phyloP scores from a whole-genome alignment of 805 yeast genomes.

The Wickerhamomyces bovis region DNA sequence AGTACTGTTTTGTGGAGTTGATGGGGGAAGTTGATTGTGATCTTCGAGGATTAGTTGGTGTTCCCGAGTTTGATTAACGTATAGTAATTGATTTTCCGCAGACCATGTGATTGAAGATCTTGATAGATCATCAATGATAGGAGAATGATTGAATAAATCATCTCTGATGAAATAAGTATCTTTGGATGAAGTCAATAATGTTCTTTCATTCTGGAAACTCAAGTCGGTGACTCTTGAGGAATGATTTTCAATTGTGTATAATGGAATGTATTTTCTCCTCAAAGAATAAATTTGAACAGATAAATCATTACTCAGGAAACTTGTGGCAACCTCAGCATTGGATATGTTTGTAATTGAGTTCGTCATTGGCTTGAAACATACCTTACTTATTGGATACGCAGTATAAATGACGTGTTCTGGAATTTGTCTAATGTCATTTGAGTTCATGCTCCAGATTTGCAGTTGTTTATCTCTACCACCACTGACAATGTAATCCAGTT shows the following conservation, averaged over 20 bases:
- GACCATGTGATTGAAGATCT: constrained; percentile 55
- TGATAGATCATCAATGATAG: constrained; percentile 43
- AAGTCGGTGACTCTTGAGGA: constrained; percentile 50
- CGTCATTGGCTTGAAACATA: constrained; percentile 54
- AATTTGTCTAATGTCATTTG: constrained; percentile 29
- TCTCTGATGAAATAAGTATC: constrained; percentile 45
- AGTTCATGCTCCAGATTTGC: constrained; percentile 64
- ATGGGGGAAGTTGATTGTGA: neutral
- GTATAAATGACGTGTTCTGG: constrained; percentile 74
- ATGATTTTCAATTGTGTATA: constrained; percentile 44
- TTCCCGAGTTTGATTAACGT: constrained; percentile 39
- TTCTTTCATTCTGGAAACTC: constrained; percentile 41
- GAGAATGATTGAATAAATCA: constrained; percentile 39
- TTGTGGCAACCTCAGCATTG: constrained; percentile 66
- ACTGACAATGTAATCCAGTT: constrained; percentile 70
- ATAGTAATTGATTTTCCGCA: constrained; percentile 41
- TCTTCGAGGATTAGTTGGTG: constrained; percentile 35
- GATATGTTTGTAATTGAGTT: constrained; percentile 32
- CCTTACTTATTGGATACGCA: constrained; percentile 74
- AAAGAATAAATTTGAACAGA: constrained; percentile 65
- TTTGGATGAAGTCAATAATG: constrained; percentile 43
- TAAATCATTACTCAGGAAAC: constrained; percentile 63
- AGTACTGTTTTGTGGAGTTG: constrained; percentile 1
- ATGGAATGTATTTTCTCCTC: constrained; percentile 67
- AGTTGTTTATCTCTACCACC: constrained; percentile 90